phyloP scores from a whole-genome alignment of 768 basidiomycete species.

The Royoungia palumana region DNA sequence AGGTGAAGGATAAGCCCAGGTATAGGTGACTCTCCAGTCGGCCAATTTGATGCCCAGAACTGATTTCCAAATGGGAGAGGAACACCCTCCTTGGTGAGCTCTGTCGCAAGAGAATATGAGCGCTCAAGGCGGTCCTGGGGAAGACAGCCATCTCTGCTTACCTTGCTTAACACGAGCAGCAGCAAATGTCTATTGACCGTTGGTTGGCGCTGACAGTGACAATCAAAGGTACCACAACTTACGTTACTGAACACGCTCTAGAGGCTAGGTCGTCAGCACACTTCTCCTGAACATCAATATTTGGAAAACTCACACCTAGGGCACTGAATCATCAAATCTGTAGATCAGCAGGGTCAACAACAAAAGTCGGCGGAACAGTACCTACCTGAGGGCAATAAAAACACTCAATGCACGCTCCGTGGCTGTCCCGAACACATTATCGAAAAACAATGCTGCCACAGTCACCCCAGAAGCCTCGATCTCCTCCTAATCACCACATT shows the following conservation, averaged over 20 bases:
- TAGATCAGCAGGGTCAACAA: background rate
- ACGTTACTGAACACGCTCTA: constrained; percentile 36
- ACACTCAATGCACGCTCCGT: constrained; percentile 56
- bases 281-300: background rate
- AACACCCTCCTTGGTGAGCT: constrained; percentile 60
- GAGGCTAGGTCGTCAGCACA: constrained; percentile 6
- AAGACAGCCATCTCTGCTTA: background rate
- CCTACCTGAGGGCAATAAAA: constrained; percentile 54
- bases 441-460: constrained; percentile 59
- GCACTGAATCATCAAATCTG: constrained; percentile 27
- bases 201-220: background rate
- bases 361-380: too few species aligned
- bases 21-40: constrained; percentile 53
- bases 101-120: constrained; percentile 20
- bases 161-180: constrained; percentile 53
- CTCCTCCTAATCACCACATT: constrained; percentile 31
- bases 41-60: constrained; percentile 65
- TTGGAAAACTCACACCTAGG: constrained; percentile 30
- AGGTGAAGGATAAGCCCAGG: constrained; percentile 55
- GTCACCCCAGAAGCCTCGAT: constrained; percentile 49
- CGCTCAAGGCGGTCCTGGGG: too few species aligned
- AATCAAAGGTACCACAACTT: background rate
- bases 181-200: constrained; percentile 44
- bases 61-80: constrained; percentile 56
- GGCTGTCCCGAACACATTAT: constrained; percentile 50